Conservation (phyloP, 441 rosid genomes). For the Corymbia calophylla region DNA sequence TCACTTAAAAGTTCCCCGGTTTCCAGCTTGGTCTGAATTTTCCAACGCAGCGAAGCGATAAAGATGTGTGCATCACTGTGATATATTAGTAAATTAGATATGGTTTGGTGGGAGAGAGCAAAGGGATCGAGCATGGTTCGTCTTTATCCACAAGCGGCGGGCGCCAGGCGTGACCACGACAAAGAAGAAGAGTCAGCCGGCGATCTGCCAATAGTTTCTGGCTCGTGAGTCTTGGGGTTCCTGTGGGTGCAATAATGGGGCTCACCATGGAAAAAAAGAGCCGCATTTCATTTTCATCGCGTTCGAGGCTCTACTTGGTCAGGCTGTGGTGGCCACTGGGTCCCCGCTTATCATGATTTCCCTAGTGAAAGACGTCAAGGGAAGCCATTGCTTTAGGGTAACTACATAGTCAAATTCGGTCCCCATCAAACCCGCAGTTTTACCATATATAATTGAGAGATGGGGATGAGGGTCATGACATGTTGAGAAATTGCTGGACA, state of each 20-base stretch:
- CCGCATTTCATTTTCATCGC: not conserved
- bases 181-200: not conserved
- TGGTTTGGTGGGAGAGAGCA: not conserved
- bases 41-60: not conserved
- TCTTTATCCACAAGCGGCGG: not conserved
- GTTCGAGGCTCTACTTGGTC: not conserved
- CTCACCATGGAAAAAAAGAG: not conserved
- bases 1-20: not conserved
- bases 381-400: not conserved
- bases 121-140: not conserved
- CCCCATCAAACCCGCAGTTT: not conserved
- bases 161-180: not conserved
- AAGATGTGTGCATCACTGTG: not conserved
- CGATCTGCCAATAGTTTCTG: not conserved
- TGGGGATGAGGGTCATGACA: not conserved
- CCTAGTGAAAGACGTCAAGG: not conserved
- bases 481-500: not conserved
- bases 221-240: not conserved
- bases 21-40: not conserved
- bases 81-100: not conserved
- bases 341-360: not conserved
- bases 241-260: not conserved
- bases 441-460: not conserved
- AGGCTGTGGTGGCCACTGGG: not conserved
- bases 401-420: not conserved